These are phyloP conservation scores for Lentinus polychrous DNA, from an alignment of 1,284 basidiomycete genomes.

Conservation along the genomic window DNA sequence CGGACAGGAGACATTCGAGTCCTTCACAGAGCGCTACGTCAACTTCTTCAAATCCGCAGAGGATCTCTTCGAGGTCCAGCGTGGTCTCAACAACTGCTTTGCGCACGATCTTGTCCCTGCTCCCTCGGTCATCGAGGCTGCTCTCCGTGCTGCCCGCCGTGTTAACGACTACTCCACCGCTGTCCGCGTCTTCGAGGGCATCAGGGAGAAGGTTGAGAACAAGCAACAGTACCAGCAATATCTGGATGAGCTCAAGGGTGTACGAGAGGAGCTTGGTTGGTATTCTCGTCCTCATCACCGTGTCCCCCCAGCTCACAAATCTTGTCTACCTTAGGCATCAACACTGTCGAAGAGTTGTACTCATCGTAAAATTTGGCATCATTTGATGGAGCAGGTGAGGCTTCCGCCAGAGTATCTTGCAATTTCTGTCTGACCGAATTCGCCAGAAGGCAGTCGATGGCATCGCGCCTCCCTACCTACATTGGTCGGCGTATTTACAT, in stretches of 20 bases:
- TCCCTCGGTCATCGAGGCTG: conserved; percentile 84
- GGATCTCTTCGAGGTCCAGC: conserved; percentile 96
- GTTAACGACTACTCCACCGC: conserved; percentile 98
- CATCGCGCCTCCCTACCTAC: neutral
- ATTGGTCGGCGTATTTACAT: neutral
- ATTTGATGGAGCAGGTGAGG: neutral
- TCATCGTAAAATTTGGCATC: conserved; percentile 16
- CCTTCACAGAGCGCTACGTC: conserved; percentile 91
- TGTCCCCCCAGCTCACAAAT: neutral
- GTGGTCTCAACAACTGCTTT: conserved; percentile 99
- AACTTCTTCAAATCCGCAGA: conserved; percentile 89
- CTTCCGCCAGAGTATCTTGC: neutral
- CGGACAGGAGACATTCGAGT: conserved; percentile 85
- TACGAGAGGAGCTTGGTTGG: conserved; percentile 87
- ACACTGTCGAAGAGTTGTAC: conserved; percentile 26
- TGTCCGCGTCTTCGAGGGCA: conserved; percentile 89
- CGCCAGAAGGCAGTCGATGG: neutral
- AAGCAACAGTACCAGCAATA: conserved; percentile 89
- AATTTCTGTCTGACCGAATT: neutral
- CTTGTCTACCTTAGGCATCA: conserved; percentile 19
- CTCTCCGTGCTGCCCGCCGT: conserved; percentile 82
- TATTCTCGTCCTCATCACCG: conserved; percentile 15
- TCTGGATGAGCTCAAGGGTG: conserved; percentile 77
- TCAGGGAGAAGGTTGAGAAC: conserved; percentile 94
- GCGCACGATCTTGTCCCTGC: conserved; percentile 97